A percentile compares a stretch with the other conserved stretches of the same genome.
Conservation (phyloP, 2,329 filamentous ascomycete genomes). For the Stagonosporopsis vannaccii region DNA sequence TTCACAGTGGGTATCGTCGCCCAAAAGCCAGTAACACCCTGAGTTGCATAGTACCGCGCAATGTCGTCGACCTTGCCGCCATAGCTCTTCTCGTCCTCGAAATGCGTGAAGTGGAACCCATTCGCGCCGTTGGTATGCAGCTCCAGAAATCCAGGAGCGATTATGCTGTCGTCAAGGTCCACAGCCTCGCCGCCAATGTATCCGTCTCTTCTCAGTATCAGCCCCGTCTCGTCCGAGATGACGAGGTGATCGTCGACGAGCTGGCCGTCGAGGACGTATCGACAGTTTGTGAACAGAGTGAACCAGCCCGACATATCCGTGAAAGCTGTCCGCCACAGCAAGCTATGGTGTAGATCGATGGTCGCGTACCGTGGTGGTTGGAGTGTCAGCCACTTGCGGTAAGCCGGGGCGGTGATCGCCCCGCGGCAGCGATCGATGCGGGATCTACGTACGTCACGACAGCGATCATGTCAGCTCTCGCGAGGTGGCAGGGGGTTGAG, state of each 20-base stretch:
- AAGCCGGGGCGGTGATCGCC: conserved; percentile 11
- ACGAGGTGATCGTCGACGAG: conserved; percentile 55
- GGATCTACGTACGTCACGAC: conserved; percentile 26
- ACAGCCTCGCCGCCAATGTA: conserved; percentile 55
- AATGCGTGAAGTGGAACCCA: conserved; percentile 64
- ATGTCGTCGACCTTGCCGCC: conserved; percentile 54
- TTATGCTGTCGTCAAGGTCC: conserved; percentile 59
- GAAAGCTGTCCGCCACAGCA: conserved; percentile 8
- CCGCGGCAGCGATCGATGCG: conserved; percentile 16
- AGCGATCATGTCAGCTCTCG: conserved; percentile 18
- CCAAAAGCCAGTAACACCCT: conserved; percentile 63
- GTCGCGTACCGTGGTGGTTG: conserved; percentile 9
- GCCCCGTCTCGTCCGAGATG: conserved; percentile 55
- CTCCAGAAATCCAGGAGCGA: conserved; percentile 64
- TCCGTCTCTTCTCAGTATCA: conserved; percentile 52
- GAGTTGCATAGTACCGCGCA: conserved; percentile 58
- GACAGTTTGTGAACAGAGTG: conserved; percentile 57
- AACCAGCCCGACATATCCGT: conserved; percentile 52
- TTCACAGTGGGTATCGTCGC: conserved; percentile 62
- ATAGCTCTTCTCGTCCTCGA: conserved; percentile 53
- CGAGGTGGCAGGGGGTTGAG: conserved; percentile 14
- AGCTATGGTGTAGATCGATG: conserved; percentile 2
- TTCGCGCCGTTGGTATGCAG: conserved; percentile 63
- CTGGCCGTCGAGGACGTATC: conserved; percentile 53
- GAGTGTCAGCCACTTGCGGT: conserved; percentile 11